Conservation (phyloP, 1,284 basidiomycete genomes). For the Microbotryum scabiosae region DNA sequence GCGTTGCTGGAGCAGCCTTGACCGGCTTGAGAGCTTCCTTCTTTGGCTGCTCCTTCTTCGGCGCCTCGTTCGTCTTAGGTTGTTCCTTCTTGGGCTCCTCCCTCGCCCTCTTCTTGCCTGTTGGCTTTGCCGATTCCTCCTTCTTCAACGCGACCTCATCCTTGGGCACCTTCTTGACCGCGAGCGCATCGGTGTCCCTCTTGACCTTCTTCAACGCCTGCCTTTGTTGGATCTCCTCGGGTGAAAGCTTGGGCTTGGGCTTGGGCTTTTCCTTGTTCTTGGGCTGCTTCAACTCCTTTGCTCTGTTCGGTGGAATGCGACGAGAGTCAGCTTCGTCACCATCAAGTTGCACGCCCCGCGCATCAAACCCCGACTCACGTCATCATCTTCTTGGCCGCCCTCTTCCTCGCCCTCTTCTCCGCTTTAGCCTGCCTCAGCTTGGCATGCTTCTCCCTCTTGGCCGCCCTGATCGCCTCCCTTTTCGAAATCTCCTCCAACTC, state of each 20-base stretch:
- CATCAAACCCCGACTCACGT: background rate
- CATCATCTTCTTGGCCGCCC: slow-evolving; percentile 4
- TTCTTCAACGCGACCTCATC: slow-evolving; percentile 17
- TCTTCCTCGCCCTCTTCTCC: slow-evolving; percentile 12
- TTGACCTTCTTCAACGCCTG: slow-evolving; percentile 11
- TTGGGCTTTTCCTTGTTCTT: background rate
- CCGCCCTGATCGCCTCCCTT: slow-evolving; percentile 15
- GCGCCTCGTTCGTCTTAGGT: background rate
- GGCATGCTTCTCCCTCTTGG: slow-evolving; percentile 7
- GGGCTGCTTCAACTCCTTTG: no score
- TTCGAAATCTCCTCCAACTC: slow-evolving; percentile 8
- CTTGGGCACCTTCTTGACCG: no score
- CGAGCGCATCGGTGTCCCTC: slow-evolving; percentile 1
- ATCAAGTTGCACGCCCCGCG: slow-evolving; percentile 5
- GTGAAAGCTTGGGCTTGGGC: background rate
- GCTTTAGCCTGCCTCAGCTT: background rate
- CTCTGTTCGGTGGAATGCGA: background rate
- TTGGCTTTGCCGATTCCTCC: slow-evolving; percentile 12
- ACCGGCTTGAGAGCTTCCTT: slow-evolving; percentile 7
- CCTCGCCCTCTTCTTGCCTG: slow-evolving; percentile 18
- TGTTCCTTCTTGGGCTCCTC: slow-evolving; percentile 10
- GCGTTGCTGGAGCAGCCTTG: slow-evolving; percentile 1
- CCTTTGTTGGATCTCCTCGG: background rate
- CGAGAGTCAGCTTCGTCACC: background rate
- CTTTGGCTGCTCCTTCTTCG: background rate